Percentiles rank a stretch among this genome's conserved stretches.
Conservation (phyloP, 176 grass and related monocot species). For the Carex littledalei region DNA sequence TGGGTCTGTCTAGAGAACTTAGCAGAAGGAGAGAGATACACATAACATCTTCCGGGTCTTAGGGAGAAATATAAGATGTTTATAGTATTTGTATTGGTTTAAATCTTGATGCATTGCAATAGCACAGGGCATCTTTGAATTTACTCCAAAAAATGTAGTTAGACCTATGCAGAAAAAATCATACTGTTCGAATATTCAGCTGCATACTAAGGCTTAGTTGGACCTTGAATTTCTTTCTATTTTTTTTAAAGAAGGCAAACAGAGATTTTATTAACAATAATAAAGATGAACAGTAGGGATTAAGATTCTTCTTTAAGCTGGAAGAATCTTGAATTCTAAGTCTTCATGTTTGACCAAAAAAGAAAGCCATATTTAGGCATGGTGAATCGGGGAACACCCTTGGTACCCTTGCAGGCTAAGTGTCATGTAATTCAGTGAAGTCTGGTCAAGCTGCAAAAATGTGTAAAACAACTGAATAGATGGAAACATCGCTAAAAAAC, state of each 20-base stretch:
- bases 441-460: slow-evolving; percentile 26
- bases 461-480: slow-evolving; percentile 7
- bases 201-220: not conserved
- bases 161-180: not conserved
- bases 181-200: not conserved
- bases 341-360: not conserved
- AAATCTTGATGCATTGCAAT: not conserved
- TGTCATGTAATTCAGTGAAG: not conserved
- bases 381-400: not conserved
- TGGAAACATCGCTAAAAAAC: not conserved
- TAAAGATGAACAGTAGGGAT: not conserved
- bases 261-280: not conserved
- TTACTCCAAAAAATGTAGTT: not conserved
- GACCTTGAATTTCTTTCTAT: not conserved
- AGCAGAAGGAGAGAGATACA: not conserved
- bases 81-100: not conserved
- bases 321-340: not conserved
- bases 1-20: not conserved
- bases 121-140: not conserved
- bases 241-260: not conserved
- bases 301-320: not conserved
- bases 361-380: not conserved
- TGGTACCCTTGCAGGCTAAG: not conserved
- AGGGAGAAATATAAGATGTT: not conserved
- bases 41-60: not conserved